A percentile compares a stretch with the other conserved stretches of the same genome.
phyloP scores from a whole-genome alignment of 1,139 yeast species.

The Sugiyamaella sp. region DNA sequence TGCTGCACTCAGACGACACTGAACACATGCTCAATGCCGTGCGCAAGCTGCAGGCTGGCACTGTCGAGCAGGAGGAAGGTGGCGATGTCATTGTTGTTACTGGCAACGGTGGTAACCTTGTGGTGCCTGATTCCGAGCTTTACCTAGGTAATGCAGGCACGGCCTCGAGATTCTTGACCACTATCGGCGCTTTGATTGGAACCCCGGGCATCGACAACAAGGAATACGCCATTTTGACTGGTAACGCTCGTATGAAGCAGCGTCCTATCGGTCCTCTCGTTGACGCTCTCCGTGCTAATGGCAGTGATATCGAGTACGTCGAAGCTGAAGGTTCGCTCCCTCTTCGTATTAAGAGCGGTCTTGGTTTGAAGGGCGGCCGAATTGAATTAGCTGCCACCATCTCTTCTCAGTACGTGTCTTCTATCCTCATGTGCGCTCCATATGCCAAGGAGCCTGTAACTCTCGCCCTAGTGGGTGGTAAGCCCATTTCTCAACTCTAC shows the following conservation, averaged over 20 bases:
- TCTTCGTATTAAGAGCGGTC: constrained; percentile 67
- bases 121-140: constrained; percentile 63
- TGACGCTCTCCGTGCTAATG: constrained; percentile 82
- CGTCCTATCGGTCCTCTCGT: constrained; percentile 97
- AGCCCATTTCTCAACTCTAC: constrained; percentile 93
- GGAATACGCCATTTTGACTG: constrained; percentile 69
- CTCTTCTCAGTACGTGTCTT: constrained; percentile 96
- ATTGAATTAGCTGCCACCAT: constrained; percentile 95
- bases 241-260: constrained; percentile 96
- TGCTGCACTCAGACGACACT: constrained; percentile 93
- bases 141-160: constrained; percentile 98
- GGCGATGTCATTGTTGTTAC: constrained; percentile 84
- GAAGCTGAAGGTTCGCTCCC: constrained; percentile 87
- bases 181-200: constrained; percentile 82
- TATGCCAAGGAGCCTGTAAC: constrained; percentile 89
- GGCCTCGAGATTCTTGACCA: constrained; percentile 90
- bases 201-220: constrained; percentile 43
- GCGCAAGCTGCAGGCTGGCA: constrained; percentile 75
- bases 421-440: constrained; percentile 97
- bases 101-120: constrained; percentile 82
- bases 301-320: constrained; percentile 70
- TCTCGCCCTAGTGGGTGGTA: constrained; percentile 87
- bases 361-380: constrained; percentile 82
- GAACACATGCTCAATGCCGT: constrained; percentile 94
- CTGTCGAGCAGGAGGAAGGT: constrained; percentile 72